A percentile compares a stretch with the other conserved stretches of the same genome.
Conservation (phyloP, 2,329 filamentous ascomycete species). For the Pseudopithomyces chartarum region DNA sequence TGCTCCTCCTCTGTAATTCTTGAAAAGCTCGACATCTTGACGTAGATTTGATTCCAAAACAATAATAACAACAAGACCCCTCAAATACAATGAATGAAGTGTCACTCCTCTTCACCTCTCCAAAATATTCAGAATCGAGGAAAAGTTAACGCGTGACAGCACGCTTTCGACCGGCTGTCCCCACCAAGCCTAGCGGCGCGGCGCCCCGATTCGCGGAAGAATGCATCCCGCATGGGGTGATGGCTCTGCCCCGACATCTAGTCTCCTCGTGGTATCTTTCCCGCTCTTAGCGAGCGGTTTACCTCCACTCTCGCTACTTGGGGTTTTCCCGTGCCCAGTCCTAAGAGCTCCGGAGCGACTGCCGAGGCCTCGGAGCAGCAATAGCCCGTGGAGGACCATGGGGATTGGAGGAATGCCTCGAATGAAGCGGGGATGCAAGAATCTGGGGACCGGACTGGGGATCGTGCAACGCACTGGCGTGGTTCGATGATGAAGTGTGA, state of each 20-base stretch:
- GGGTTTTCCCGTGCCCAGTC: background rate
- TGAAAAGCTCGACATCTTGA: conserved; percentile 73
- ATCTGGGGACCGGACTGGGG: conserved; percentile 21
- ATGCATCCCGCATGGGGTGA: background rate
- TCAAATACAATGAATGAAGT: background rate
- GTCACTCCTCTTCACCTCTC: background rate
- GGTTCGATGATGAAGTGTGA: background rate
- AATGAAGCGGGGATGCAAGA: conserved; percentile 10
- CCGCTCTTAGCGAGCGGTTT: background rate
- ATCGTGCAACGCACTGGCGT: conserved; percentile 5
- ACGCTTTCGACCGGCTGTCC: background rate
- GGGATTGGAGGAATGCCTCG: conserved; percentile 7
- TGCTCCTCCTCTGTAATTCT: conserved; percentile 65
- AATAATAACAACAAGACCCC: too few species aligned
- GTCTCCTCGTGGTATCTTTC: background rate
- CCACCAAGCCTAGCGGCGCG: background rate
- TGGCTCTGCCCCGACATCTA: conserved; percentile 9
- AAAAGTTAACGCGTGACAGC: conserved; percentile 1
- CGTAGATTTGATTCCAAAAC: background rate
- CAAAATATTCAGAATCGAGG: conserved; percentile 2
- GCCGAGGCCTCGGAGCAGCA: conserved; percentile 13
- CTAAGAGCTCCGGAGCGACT: background rate
- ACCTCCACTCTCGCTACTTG: conserved; percentile 6
- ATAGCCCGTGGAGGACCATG: background rate
- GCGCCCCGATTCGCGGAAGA: conserved; percentile 21